Conservation (phyloP, 805 yeast genomes). For the Sugiyamaella boreocaroliniensis region DNA sequence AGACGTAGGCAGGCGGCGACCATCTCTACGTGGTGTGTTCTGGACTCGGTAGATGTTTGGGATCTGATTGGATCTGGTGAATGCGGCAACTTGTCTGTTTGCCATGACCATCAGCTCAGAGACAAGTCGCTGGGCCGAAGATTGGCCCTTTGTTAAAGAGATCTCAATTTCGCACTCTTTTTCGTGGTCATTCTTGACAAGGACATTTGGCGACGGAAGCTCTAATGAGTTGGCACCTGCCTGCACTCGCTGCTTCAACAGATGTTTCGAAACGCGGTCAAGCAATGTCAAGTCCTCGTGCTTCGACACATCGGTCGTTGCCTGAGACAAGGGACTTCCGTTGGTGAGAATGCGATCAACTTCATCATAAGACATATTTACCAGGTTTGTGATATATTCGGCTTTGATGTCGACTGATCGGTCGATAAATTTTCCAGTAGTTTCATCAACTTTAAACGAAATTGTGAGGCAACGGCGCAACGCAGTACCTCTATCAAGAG, state of each 20-base stretch:
- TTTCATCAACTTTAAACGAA: slow-evolving; percentile 31
- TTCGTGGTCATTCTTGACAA: slow-evolving; percentile 13
- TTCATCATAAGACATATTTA: slow-evolving; percentile 51
- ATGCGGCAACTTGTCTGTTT: slow-evolving; percentile 40
- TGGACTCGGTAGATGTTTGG: slow-evolving; percentile 26
- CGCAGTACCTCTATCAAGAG: slow-evolving; percentile 41
- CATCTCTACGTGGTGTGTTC: slow-evolving; percentile 9
- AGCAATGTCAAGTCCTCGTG: slow-evolving; percentile 35
- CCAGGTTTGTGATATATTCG: slow-evolving; percentile 41
- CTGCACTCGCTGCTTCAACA: slow-evolving; percentile 30
- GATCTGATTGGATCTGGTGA: slow-evolving; percentile 17
- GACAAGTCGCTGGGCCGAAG: slow-evolving; percentile 58
- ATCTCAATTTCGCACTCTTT: slow-evolving; percentile 7
- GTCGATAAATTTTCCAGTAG: slow-evolving; percentile 18
- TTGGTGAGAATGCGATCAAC: slow-evolving; percentile 47
- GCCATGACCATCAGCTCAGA: slow-evolving; percentile 81
- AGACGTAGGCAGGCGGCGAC: slow-evolving; percentile 4
- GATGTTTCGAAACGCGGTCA: slow-evolving; percentile 27
- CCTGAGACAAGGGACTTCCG: slow-evolving; percentile 20
- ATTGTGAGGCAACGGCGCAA: slow-evolving; percentile 41
- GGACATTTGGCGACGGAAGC: slow-evolving; percentile 10
- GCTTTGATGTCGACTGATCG: slow-evolving; percentile 32
- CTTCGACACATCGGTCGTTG: slow-evolving; percentile 32
- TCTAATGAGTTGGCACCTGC: slow-evolving; percentile 38
- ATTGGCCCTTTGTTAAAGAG: slow-evolving; percentile 23